These are phyloP conservation scores for Tetrapisispora fleetii DNA, from an alignment of 805 yeast species.

Conservation along the genomic window DNA sequence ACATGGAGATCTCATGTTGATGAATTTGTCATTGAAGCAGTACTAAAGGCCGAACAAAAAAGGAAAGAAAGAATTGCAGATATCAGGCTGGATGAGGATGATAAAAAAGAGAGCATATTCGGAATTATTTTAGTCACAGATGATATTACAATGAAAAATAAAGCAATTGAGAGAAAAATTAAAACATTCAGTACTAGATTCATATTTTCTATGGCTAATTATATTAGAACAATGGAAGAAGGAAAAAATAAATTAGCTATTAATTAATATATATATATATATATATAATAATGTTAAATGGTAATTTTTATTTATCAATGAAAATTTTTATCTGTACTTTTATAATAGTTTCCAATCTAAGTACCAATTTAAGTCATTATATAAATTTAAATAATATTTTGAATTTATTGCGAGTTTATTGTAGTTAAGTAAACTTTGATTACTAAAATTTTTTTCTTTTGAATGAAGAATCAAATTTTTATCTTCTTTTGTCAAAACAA, in stretches of 20 bases:
- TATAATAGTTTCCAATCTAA: slow-evolving; percentile 12
- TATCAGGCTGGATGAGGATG: neutral
- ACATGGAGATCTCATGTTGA: slow-evolving; percentile 68
- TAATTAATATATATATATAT: neutral
- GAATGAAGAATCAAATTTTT: neutral
- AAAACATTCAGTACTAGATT: slow-evolving; percentile 28
- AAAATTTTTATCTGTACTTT: too few species aligned
- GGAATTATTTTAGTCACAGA: slow-evolving; percentile 53
- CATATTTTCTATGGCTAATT: slow-evolving; percentile 18
- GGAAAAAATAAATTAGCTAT: slow-evolving; percentile 1
- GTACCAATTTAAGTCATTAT: slow-evolving; percentile 13
- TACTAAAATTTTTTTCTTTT: neutral
- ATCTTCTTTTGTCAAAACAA: neutral
- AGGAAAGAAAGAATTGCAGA: slow-evolving; percentile 2
- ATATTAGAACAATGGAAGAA: slow-evolving; percentile 1
- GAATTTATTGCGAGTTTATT: slow-evolving; percentile 10
- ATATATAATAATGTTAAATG: neutral
- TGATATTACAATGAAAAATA: slow-evolving; percentile 60
- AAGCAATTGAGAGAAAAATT: slow-evolving; percentile 25
- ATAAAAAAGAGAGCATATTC: neutral
- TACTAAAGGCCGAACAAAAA: slow-evolving; percentile 25
- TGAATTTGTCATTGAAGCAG: slow-evolving; percentile 49
- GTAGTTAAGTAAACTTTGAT: neutral
- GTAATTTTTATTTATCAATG: neutral
- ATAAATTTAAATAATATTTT: slow-evolving; percentile 9